These are phyloP conservation scores for Phytophthora cactorum DNA, from an alignment of 352 stramenopile genomes.

Conservation along the genomic window DNA sequence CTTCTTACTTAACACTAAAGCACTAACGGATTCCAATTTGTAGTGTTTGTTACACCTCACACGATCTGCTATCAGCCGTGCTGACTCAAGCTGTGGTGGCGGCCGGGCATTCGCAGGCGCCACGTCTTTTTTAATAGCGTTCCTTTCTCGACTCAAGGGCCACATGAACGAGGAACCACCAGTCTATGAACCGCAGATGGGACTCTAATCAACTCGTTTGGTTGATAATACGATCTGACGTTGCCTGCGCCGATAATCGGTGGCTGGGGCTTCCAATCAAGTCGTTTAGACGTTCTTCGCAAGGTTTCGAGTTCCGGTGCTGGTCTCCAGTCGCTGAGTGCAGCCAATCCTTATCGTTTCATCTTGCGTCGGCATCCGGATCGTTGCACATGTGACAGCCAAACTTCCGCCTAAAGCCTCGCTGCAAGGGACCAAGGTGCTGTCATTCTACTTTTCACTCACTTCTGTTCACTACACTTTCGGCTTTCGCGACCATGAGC, in stretches of 20 bases:
- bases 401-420: neutral
- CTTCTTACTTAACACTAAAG: no score
- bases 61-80: neutral
- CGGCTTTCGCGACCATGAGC: slow-evolving; percentile 10
- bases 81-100: neutral
- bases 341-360: slow-evolving; percentile 9
- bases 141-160: neutral
- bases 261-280: slow-evolving; percentile 14
- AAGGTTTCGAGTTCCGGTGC: slow-evolving; percentile 18
- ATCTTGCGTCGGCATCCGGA: neutral
- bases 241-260: neutral
- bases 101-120: neutral
- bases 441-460: slow-evolving; percentile 11
- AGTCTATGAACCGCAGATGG: slow-evolving; percentile 1
- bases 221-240: slow-evolving; percentile 16
- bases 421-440: neutral
- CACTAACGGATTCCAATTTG: no score
- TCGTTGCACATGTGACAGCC: slow-evolving; percentile 12
- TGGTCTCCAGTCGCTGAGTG: slow-evolving; percentile 9
- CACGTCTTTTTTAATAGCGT: neutral
- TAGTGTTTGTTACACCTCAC: neutral
- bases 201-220: slow-evolving; percentile 31
- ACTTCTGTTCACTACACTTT: neutral
- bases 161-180: slow-evolving; percentile 7
- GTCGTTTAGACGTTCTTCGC: slow-evolving; percentile 8